Evolutionary conservation across 108 stramenopile genomes (phyloP).

Genomic region (Fistulifera pelliculosa): DNA sequence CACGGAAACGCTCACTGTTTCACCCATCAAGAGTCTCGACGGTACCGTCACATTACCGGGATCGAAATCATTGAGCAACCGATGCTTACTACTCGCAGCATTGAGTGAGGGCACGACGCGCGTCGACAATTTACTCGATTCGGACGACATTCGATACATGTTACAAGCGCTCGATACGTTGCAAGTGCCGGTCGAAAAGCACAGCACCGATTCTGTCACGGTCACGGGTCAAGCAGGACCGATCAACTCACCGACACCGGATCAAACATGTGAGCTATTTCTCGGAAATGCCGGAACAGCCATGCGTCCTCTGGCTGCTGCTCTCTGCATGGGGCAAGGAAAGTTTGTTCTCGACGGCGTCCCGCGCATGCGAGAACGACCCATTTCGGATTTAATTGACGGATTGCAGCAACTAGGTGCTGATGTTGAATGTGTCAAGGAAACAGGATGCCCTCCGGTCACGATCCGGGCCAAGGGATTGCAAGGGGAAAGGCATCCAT

Average conservation of each 20-base stretch:
- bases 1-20: slow-evolving; percentile 44
- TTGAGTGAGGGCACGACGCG: slow-evolving; percentile 57
- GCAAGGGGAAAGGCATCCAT: slow-evolving; percentile 64
- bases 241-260: slow-evolving; percentile 54
- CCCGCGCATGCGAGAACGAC: slow-evolving; percentile 93
- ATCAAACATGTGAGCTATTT: slow-evolving; percentile 70
- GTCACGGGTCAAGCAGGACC: slow-evolving; percentile 82
- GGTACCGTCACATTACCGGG: slow-evolving; percentile 91
- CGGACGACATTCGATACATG: slow-evolving; percentile 97
- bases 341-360: slow-evolving; percentile 92
- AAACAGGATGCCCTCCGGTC: slow-evolving; percentile 91
- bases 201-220: slow-evolving; percentile 41
- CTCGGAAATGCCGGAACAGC: slow-evolving; percentile 94
- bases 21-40: slow-evolving; percentile 64
- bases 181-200: slow-evolving; percentile 63
- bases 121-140: slow-evolving; percentile 86
- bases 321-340: slow-evolving; percentile 81
- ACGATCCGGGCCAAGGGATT: slow-evolving; percentile 67
- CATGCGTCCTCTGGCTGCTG: slow-evolving; percentile 93
- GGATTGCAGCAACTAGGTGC: slow-evolving; percentile 90
- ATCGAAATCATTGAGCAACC: slow-evolving; percentile 90
- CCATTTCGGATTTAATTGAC: slow-evolving; percentile 90
- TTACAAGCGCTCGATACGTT: slow-evolving; percentile 81
- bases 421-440: slow-evolving; percentile 79
- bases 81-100: slow-evolving; percentile 73